Evolutionary conservation across 352 stramenopile genomes (phyloP).

Genomic region (Phytophthora multivora): DNA sequence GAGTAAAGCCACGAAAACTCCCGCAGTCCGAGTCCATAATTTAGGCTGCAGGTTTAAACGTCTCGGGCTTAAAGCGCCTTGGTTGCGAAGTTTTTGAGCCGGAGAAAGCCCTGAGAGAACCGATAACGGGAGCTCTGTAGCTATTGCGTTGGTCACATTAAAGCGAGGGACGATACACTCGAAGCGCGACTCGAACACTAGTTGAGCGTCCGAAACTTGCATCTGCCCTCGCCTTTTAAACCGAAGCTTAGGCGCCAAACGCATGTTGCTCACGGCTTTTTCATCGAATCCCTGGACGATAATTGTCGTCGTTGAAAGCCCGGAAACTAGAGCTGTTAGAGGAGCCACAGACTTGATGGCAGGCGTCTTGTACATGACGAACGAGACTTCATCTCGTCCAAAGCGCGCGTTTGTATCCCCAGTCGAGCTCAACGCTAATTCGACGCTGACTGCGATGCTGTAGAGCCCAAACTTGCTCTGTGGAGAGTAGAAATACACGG

Average conservation of each 20-base stretch:
- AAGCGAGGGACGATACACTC: slow-evolving; percentile 64
- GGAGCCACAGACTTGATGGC: slow-evolving; percentile 58
- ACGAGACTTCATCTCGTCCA: slow-evolving; percentile 66
- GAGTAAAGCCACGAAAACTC: slow-evolving; percentile 55
- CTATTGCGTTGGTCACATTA: slow-evolving; percentile 51
- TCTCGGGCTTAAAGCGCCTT: slow-evolving; percentile 10
- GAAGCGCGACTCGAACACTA: slow-evolving; percentile 54
- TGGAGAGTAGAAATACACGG: slow-evolving; percentile 77
- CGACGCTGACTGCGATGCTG: slow-evolving; percentile 64
- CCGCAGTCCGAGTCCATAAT: slow-evolving; percentile 59
- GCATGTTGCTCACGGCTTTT: slow-evolving; percentile 45
- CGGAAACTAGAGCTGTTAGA: slow-evolving; percentile 45
- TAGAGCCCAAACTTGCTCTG: slow-evolving; percentile 78
- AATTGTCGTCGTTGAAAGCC: slow-evolving; percentile 53
- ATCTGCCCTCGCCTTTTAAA: slow-evolving; percentile 78
- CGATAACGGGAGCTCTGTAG: slow-evolving; percentile 35
- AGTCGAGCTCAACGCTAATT: slow-evolving; percentile 39
- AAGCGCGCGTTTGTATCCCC: slow-evolving; percentile 38
- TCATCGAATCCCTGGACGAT: slow-evolving; percentile 72
- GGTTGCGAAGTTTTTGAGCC: slow-evolving; percentile 9
- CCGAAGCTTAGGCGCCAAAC: slow-evolving; percentile 51
- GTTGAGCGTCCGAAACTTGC: slow-evolving; percentile 60
- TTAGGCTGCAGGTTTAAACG: slow-evolving; percentile 25
- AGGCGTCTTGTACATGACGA: slow-evolving; percentile 73
- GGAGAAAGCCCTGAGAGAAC: slow-evolving; percentile 14